phyloP scores from a whole-genome alignment of 2,329 filamentous ascomycete species.

The Hypoxylon rubiginosum region DNA sequence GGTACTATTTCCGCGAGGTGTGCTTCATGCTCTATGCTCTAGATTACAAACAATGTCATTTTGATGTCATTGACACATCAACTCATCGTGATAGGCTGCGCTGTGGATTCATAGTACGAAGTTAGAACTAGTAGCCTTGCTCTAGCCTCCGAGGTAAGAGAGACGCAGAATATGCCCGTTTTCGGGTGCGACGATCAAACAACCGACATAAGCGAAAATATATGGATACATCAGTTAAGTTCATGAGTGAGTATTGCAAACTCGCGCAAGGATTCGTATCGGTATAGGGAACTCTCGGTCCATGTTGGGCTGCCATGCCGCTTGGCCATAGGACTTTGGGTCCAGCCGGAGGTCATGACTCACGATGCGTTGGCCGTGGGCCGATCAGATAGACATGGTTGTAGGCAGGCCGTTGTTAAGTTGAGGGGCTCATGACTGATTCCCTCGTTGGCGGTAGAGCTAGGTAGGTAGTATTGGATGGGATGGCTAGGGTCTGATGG shows the following conservation, averaged over 20 bases:
- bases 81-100: slow-evolving; percentile 29
- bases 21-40: slow-evolving; percentile 4
- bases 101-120: slow-evolving; percentile 24
- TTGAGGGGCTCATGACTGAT: background rate
- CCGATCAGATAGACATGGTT: slow-evolving; percentile 27
- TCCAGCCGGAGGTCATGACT: slow-evolving; percentile 35
- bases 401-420: slow-evolving; percentile 18
- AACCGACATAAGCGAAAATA: background rate
- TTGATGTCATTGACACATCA: slow-evolving; percentile 40
- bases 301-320: slow-evolving; percentile 36
- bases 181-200: background rate
- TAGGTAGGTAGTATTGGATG: slow-evolving; percentile 14
- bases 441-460: slow-evolving; percentile 16
- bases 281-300: slow-evolving; percentile 16
- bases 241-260: slow-evolving; percentile 13
- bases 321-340: slow-evolving; percentile 14
- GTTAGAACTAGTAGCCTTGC: slow-evolving; percentile 24
- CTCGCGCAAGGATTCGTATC: slow-evolving; percentile 12
- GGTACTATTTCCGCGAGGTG: slow-evolving; percentile 6
- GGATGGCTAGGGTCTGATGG: slow-evolving; percentile 19
- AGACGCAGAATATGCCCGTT: no score
- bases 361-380: slow-evolving; percentile 37
- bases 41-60: slow-evolving; percentile 19
- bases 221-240: slow-evolving; percentile 2
- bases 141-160: slow-evolving; percentile 19